Conservation (phyloP, 768 basidiomycete species). For the Myochromella boudieri region DNA sequence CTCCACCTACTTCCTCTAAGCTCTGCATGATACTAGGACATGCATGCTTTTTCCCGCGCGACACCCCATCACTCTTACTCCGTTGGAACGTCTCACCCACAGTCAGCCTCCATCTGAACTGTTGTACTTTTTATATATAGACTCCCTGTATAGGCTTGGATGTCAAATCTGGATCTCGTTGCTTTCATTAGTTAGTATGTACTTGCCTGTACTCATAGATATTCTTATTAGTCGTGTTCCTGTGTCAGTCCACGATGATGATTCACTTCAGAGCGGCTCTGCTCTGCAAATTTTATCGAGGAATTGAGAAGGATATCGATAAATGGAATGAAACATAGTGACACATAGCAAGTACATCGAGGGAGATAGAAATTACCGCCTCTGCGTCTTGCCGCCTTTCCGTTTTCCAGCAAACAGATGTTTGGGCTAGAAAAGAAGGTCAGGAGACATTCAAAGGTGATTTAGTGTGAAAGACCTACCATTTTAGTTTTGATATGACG, state of each 20-base stretch:
- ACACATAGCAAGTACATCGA: too few relatives aligned
- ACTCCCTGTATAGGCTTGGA: neutral
- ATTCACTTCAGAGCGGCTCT: too few relatives aligned
- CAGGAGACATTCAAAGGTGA: conserved; percentile 5
- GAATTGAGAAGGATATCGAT: too few relatives aligned
- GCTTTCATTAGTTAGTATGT: neutral
- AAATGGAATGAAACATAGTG: conserved; percentile 9
- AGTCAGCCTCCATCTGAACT: neutral
- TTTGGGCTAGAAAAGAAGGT: conserved; percentile 59
- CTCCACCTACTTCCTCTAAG: neutral
- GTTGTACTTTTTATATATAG: conserved; percentile 9
- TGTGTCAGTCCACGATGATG: too few relatives aligned
- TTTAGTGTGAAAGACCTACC: conserved; percentile 43
- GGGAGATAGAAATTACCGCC: conserved; percentile 64
- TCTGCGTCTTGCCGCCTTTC: conserved; percentile 79
- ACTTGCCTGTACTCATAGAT: neutral
- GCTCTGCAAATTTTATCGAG: too few relatives aligned
- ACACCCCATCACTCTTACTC: too few relatives aligned
- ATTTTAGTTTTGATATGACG: conserved; percentile 80
- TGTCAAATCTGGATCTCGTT: neutral
- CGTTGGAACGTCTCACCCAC: too few relatives aligned
- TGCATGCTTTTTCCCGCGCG: too few relatives aligned
- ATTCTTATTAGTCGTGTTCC: too few relatives aligned
- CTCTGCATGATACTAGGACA: too few relatives aligned
- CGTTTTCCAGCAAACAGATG: conserved; percentile 86